Evolutionary conservation across 2,329 filamentous ascomycete species (phyloP), one percentile per base, ranked within the genome.

Genomic region (Pezicula carpinea): DNA sequence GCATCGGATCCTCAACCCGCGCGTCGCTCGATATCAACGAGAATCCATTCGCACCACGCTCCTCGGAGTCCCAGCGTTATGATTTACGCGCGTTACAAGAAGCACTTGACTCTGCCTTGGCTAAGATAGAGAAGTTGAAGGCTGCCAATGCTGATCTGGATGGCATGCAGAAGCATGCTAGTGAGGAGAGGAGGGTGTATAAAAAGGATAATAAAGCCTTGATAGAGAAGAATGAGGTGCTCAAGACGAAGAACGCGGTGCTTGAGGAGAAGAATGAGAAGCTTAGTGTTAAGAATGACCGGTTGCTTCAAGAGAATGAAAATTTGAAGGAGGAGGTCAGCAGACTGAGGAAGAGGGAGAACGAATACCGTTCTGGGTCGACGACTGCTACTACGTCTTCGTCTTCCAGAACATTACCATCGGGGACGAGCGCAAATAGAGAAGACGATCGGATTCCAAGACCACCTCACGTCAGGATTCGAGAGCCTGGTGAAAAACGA

Each of bases 41-140:
- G 6, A 40, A 46, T 6, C 43, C 48, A 19, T 56, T 54, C 50
- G 50, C 39, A 42, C 38, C 35, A 21, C 39, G 48, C 18, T 42
- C 57, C 15, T 48, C 54, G 14, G 39, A 55, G 14, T 43, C 49
- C n/a, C 58, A 60, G 39, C 45, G 56, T 17, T 49, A 50, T 21
- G 54, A 50, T 39, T 46, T 57, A 5, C 44, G 36, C 13, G 54
- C 53, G 5, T 33, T 58, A 1, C 50, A 52, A 47, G 55, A 61
- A 48, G 59, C 59, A 3, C 53, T 60, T 18, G 49, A 54, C 36
- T 51, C 56, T 8, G 57, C 58, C 15, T 50, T 59, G 31, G 54
- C 54, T 7, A 47, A 39, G 19, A 57, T 60, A 44, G 36, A 32
- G 8, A 18, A 41, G 3, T 44, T 57, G 10, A 46, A 58, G 22